Conservation (phyloP, 2,329 filamentous ascomycete genomes). For the Colletotrichum sp. region DNA sequence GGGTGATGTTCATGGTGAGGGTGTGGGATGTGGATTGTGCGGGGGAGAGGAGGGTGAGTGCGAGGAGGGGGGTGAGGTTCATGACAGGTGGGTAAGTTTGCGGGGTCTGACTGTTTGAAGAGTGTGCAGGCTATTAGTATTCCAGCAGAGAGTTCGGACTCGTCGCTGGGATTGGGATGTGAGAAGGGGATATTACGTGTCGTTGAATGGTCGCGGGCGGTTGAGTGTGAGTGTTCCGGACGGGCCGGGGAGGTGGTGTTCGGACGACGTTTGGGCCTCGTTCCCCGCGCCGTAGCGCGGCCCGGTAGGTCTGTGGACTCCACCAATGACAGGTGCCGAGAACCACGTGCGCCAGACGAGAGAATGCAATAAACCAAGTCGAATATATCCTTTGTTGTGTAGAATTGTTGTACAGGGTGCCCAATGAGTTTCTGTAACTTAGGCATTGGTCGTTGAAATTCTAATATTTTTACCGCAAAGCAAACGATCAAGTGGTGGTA, state of each 20-base stretch:
- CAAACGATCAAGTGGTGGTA: no score
- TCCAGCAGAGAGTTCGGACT: no score
- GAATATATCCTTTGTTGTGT: no score
- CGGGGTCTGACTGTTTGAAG: not conserved
- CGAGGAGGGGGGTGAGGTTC: not conserved
- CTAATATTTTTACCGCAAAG: no score
- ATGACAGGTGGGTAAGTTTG: not conserved
- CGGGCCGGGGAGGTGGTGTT: not conserved
- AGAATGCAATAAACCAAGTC: not conserved
- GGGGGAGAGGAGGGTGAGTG: not conserved
- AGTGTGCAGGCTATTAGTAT: not conserved
- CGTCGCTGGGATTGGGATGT: not conserved
- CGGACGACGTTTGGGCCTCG: not conserved
- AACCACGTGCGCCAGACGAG: not conserved
- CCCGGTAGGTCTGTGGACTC: not conserved
- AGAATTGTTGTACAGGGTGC: no score
- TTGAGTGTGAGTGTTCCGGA: not conserved
- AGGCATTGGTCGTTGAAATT: no score
- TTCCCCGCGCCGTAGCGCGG: not conserved
- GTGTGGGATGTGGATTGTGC: no score
- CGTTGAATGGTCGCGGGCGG: not conserved
- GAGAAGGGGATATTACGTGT: not conserved
- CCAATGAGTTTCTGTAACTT: no score
- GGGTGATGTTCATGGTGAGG: slow-evolving; percentile 34
- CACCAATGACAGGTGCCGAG: not conserved